Evolutionary conservation across 257 asterid species (phyloP).

Genomic region (Solanum pimpinellifolium): DNA sequence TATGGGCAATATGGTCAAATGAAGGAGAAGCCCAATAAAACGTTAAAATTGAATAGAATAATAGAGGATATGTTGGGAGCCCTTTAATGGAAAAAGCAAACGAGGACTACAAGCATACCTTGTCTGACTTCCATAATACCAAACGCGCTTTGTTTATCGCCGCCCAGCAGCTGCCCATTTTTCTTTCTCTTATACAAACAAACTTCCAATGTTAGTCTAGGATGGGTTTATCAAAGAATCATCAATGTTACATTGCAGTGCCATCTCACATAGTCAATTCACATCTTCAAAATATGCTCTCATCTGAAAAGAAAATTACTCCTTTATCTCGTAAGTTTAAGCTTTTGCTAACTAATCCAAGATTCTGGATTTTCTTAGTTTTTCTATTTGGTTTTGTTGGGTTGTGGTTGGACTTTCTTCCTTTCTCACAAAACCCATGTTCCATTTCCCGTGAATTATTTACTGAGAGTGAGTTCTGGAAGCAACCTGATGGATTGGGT

Average conservation of each 20-base stretch:
- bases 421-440: conserved; percentile 48
- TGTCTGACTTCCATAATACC: neutral
- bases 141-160: neutral
- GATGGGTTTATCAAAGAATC: conserved; percentile 22
- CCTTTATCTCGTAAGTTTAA: conserved; percentile 15
- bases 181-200: neutral
- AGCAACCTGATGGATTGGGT: conserved; percentile 86
- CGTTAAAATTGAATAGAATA: neutral
- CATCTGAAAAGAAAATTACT: conserved; percentile 39
- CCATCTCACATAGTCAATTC: conserved; percentile 72
- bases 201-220: neutral
- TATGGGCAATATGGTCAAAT: neutral
- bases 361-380: conserved; percentile 38
- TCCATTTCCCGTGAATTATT: conserved; percentile 10
- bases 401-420: conserved; percentile 34
- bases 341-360: conserved; percentile 33
- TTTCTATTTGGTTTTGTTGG: conserved; percentile 36
- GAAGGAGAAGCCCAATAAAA: neutral
- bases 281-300: conserved; percentile 56
- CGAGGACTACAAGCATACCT: neutral
- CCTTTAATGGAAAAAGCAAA: neutral
- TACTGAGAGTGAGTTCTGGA: conserved; percentile 43
- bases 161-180: neutral
- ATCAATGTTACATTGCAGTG: conserved; percentile 67
- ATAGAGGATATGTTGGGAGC: neutral